phyloP scores from a whole-genome alignment of 2,329 filamentous ascomycete genomes.

The Colletotrichum sp. region DNA sequence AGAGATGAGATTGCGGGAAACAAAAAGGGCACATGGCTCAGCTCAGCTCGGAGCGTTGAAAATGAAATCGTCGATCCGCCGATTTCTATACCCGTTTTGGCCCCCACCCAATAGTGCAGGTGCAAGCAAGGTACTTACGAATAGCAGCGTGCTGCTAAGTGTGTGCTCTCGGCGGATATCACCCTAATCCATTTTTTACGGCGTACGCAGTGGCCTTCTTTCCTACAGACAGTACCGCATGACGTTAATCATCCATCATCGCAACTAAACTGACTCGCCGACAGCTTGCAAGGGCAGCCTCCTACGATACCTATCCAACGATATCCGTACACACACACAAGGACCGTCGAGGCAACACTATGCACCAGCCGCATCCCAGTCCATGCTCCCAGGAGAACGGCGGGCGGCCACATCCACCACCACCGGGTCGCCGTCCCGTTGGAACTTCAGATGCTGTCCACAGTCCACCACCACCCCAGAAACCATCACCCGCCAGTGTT shows the following conservation, averaged over 20 bases:
- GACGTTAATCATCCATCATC: neutral
- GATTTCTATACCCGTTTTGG: neutral
- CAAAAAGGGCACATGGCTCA: neutral
- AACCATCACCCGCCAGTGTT: neutral
- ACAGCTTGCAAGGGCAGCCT: neutral
- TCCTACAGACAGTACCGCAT: neutral
- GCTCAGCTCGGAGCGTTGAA: neutral
- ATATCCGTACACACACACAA: neutral
- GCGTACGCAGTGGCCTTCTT: neutral
- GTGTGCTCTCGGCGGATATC: neutral
- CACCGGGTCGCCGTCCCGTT: neutral
- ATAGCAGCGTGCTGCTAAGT: neutral
- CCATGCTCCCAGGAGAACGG: neutral
- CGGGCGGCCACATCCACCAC: neutral
- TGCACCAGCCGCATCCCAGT: neutral
- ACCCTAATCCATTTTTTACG: neutral
- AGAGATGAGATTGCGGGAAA: neutral
- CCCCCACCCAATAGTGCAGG: neutral
- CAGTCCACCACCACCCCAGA: neutral
- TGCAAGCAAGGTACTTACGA: neutral
- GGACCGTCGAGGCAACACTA: neutral
- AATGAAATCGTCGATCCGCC: neutral
- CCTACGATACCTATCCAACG: neutral
- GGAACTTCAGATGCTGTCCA: conserved; percentile 1
- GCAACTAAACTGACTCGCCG: conserved; percentile 2